phyloP scores from a whole-genome alignment of 2,329 filamentous ascomycete genomes.

The Pezicula carpinea region DNA sequence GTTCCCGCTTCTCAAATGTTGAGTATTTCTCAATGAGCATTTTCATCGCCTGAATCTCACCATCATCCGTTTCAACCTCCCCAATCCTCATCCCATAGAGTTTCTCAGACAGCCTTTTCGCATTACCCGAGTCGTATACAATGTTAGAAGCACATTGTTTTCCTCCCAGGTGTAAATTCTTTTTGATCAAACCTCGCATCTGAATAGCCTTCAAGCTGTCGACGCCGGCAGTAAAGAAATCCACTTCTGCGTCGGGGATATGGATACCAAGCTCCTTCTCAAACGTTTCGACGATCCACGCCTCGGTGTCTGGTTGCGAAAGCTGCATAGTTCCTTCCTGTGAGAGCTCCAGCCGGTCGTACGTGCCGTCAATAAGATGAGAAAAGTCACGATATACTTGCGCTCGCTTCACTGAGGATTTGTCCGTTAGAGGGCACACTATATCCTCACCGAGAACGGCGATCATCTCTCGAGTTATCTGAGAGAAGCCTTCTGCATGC shows the following conservation, averaged over 20 bases:
- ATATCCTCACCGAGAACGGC: constrained; percentile 39
- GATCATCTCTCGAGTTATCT: constrained; percentile 49
- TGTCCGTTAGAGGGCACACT: constrained; percentile 45
- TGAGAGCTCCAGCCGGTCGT: constrained; percentile 18
- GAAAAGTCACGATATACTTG: constrained; percentile 43
- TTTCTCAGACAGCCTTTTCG: constrained; percentile 39
- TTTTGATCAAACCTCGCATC: constrained; percentile 47
- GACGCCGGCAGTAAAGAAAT: constrained; percentile 55
- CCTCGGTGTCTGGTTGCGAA: constrained; percentile 25
- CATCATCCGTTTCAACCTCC: constrained; percentile 22
- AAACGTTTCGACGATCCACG: constrained; percentile 23
- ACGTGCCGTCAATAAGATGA: constrained; percentile 35
- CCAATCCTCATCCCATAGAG: constrained; percentile 37
- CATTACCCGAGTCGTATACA: constrained; percentile 50
- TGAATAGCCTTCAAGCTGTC: constrained; percentile 56
- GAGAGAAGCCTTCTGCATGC: constrained; percentile 45
- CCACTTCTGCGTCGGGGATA: constrained; percentile 34
- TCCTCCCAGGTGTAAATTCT: constrained; percentile 42
- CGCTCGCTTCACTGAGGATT: constrained; percentile 47
- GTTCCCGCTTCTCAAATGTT: constrained; percentile 19
- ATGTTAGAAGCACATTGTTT: constrained; percentile 47
- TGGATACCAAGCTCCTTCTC: constrained; percentile 1
- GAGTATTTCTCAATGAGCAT: constrained; percentile 39
- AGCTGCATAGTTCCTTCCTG: constrained; percentile 12
- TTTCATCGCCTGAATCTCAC: constrained; percentile 34